Percentiles rank a stretch among this genome's conserved stretches.
These are phyloP conservation scores for Fusarium devonianum DNA, from an alignment of 2,329 filamentous ascomycete species.

Conservation along the genomic window DNA sequence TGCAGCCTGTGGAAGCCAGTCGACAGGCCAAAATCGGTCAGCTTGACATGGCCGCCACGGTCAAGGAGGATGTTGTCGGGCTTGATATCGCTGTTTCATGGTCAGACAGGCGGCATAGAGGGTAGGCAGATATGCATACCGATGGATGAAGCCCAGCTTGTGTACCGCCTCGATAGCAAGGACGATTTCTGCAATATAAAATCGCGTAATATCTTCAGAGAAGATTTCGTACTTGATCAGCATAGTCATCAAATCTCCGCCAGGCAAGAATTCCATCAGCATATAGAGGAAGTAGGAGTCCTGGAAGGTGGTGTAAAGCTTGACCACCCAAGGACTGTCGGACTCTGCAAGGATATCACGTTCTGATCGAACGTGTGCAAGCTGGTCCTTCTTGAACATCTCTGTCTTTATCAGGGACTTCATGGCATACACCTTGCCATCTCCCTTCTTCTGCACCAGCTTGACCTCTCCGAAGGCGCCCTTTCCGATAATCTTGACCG, in stretches of 20 bases:
- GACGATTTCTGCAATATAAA: slow-evolving; percentile 98
- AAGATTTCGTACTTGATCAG: slow-evolving; percentile 99
- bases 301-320: slow-evolving; percentile 98
- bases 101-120: slow-evolving; percentile 18
- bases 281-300: slow-evolving; percentile 96
- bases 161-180: slow-evolving; percentile 99
- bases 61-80: slow-evolving; percentile 98
- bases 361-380: slow-evolving; percentile 96
- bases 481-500: slow-evolving; percentile 98
- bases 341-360: slow-evolving; percentile 97
- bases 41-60: slow-evolving; percentile 93
- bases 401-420: slow-evolving; percentile 98
- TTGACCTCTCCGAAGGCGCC: slow-evolving; percentile 98
- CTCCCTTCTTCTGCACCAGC: slow-evolving; percentile 93
- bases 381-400: slow-evolving; percentile 99
- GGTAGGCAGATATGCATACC: slow-evolving; percentile 63
- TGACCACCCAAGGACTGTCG: slow-evolving; percentile 99
- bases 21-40: slow-evolving; percentile 97
- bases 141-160: slow-evolving; percentile 97
- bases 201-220: slow-evolving; percentile 96
- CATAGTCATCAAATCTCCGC: slow-evolving; percentile 99
- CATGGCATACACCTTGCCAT: slow-evolving; percentile 97
- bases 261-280: slow-evolving; percentile 98
- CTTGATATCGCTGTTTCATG: slow-evolving; percentile 83
- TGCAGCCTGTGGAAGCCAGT: slow-evolving; percentile 98